These are phyloP conservation scores for Aureobasidium sp. DNA, from an alignment of 2,329 filamentous ascomycete species.

Conservation along the genomic window DNA sequence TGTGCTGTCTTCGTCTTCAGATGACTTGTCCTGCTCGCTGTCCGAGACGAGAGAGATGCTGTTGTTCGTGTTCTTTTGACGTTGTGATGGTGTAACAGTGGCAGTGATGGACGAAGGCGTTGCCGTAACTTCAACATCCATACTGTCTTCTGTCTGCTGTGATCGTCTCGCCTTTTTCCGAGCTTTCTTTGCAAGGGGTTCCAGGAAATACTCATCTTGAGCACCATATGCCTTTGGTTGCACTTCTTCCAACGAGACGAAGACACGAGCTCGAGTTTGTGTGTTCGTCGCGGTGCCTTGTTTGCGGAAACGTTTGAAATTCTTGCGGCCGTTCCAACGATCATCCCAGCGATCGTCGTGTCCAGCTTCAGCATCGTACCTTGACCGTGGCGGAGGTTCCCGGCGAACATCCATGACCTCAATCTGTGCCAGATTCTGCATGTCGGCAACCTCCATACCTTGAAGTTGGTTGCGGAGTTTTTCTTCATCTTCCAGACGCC, in stretches of 20 bases:
- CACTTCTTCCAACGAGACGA: slow-evolving; percentile 64
- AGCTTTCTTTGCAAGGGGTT: slow-evolving; percentile 24
- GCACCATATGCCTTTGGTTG: slow-evolving; percentile 63
- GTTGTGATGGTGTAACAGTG: not conserved
- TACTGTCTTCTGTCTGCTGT: slow-evolving; percentile 5
- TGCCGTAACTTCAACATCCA: slow-evolving; percentile 1
- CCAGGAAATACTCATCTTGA: slow-evolving; percentile 68
- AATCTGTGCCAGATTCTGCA: slow-evolving; percentile 65
- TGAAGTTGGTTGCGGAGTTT: slow-evolving; percentile 47
- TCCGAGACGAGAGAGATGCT: slow-evolving; percentile 11
- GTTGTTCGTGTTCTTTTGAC: slow-evolving; percentile 1
- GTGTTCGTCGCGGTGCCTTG: slow-evolving; percentile 30
- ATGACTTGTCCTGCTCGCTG: slow-evolving; percentile 11
- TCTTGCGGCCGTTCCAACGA: slow-evolving; percentile 86
- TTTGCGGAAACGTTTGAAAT: slow-evolving; percentile 79
- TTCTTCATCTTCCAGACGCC: slow-evolving; percentile 56
- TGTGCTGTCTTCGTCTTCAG: slow-evolving; percentile 14
- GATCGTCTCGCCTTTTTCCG: slow-evolving; percentile 15
- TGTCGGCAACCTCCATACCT: slow-evolving; percentile 59
- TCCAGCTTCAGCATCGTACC: slow-evolving; percentile 29
- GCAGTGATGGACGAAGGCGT: not conserved
- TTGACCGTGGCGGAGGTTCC: slow-evolving; percentile 18
- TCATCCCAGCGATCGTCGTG: slow-evolving; percentile 66
- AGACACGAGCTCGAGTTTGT: slow-evolving; percentile 45
- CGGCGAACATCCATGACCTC: slow-evolving; percentile 57